Evolutionary conservation across 495 filamentous ascomycete genomes (phyloP).

Genomic region (Mycothermus thermophilus): DNA sequence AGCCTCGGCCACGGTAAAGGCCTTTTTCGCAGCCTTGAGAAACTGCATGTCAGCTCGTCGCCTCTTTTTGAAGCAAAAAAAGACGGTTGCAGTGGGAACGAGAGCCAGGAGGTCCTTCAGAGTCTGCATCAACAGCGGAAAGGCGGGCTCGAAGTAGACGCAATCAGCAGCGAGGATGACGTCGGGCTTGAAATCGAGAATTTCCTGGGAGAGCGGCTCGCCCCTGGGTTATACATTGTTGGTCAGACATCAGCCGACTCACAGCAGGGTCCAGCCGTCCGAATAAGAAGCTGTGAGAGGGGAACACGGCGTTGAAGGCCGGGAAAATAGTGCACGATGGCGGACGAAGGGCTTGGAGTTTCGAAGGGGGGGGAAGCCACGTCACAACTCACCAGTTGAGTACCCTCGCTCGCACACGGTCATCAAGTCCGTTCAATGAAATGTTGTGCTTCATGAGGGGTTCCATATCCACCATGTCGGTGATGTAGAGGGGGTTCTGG

Average conservation of each 20-base stretch:
- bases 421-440: slow-evolving; percentile 54
- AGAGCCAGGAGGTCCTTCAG: slow-evolving; percentile 45
- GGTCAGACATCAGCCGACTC: too few species aligned
- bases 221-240: slow-evolving; percentile 28
- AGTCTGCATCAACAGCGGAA: slow-evolving; percentile 74
- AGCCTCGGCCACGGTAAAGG: slow-evolving; percentile 49
- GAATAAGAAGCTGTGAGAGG: too few species aligned
- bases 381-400: slow-evolving; percentile 70
- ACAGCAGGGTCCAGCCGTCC: too few species aligned
- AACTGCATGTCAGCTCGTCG: slow-evolving; percentile 63
- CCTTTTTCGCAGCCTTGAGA: slow-evolving; percentile 51
- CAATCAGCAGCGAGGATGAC: slow-evolving; percentile 88
- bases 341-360: too few species aligned
- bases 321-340: too few species aligned
- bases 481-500: slow-evolving; percentile 49
- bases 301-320: too few species aligned
- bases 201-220: slow-evolving; percentile 36
- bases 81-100: slow-evolving; percentile 49
- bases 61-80: slow-evolving; percentile 91
- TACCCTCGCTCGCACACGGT: slow-evolving; percentile 43
- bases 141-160: slow-evolving; percentile 93
- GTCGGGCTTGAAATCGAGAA: slow-evolving; percentile 43
- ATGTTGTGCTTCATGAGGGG: slow-evolving; percentile 75
- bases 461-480: slow-evolving; percentile 77
- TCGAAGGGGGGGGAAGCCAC: too few species aligned